Evolutionary conservation across 2,329 filamentous ascomycete species (phyloP), one percentile per base, ranked within the genome.

Genomic region (Aspergillus fijiensis): DNA sequence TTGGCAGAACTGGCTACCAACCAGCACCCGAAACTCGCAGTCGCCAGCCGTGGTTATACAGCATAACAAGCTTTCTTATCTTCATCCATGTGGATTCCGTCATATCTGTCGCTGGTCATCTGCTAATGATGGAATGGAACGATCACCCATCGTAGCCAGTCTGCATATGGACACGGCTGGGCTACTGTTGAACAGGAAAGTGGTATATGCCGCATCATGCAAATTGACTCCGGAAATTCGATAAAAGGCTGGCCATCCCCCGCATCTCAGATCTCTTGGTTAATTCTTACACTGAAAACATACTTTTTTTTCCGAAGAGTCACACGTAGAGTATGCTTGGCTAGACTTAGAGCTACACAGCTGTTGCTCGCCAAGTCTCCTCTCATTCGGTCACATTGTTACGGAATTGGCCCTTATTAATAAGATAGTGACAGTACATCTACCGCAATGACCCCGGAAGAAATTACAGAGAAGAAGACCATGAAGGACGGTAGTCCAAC

Each of bases 401-500:
- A 33, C 31, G 7, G 35, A 5, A 39, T 39, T 14, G 14, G 14
- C 10, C 35, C 14, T 14, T 23, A 23, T 23, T 5, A 23, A 23
- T 23, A 23, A 23, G 1, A 4, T 23, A 23, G 23, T 42, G 35
- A 42, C 14, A 42, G 11, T n/a, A 12, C 14, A 4, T 42, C 35
- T 42, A 14, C 19, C 39, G 2, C 5, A 0, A 55, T 55, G 52
- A 25, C 23, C 5, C 25, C 4, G 5, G 39, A 27, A 35, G 53
- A 6, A 2, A 23, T 49, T 11, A 35, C 53, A 10, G 53, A 48
- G 5, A 55, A 55, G n/a, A 25, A 12, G 5, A 19, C 33, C n/a
- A 6, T 48, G 3, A 58, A 63, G 33, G 55, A 59, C 11, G 51
- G 57, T 23, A 42, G n/a, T 11, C 47, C 58, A 19, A 9, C 39